Evolutionary conservation across 495 filamentous ascomycete species (phyloP).

Genomic region (Penicillium turbatum): DNA sequence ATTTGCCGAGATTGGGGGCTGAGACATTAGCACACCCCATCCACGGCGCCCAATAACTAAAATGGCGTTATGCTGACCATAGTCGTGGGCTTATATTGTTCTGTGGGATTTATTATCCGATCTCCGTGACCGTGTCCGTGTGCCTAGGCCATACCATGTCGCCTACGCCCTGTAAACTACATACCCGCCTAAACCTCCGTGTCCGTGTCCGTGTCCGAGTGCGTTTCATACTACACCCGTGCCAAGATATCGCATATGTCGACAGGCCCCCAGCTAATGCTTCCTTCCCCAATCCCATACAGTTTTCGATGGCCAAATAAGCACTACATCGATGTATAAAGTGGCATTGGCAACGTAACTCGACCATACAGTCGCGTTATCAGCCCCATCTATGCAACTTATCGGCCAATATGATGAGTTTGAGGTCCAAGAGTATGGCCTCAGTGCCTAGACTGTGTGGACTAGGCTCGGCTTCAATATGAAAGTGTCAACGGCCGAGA

Average conservation of each 20-base stretch:
- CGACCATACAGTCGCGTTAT: background rate
- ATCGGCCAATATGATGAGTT: no score
- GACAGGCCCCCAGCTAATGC: background rate
- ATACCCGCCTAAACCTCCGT: background rate
- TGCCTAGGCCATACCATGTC: no score
- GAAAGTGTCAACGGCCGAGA: no score
- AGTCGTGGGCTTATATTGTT: background rate
- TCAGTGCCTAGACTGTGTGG: no score
- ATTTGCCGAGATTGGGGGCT: no score
- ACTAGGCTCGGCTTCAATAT: no score
- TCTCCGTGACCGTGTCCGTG: background rate
- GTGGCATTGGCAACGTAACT: background rate
- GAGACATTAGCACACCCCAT: no score
- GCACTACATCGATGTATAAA: background rate
- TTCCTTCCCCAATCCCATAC: background rate
- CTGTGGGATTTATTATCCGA: background rate
- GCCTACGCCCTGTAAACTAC: background rate
- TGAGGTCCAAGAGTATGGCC: no score
- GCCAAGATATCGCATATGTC: no score
- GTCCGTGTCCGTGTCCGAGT: background rate
- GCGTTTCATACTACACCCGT: no score
- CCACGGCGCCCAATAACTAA: no score
- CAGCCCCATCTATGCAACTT: background rate
- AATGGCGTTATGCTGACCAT: background rate
- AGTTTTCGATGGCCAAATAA: background rate